Base-by-base conservation (phyloP, 257 asterid genomes). In the Nicotiana paniculata region DNA sequence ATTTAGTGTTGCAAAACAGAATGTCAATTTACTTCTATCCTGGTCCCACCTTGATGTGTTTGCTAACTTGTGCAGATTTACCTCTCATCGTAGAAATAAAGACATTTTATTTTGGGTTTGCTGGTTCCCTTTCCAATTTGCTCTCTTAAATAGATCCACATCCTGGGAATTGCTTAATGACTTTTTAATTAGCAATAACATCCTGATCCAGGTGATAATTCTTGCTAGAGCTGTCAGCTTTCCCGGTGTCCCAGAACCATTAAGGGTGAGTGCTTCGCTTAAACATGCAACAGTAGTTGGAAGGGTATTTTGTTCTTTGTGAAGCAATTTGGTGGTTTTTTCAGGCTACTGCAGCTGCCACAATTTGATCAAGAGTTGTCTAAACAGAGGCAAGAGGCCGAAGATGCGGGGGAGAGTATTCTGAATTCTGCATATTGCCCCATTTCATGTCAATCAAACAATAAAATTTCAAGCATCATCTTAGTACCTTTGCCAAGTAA, bases 191-290 rank as follows among this genome's bases (percentile, higher is more conserved):
- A 16, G 77, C 46, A 76, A 70, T 78, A 35, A 54, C 65, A 88
- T 37, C 37, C 15, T 82, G 82, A 51, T 81, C 76, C 93, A 96
- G 99, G 98, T 96, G 82, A 94, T 93, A 84, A 94, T 96, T 89
- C 98, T 96, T 79, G 99, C 99, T 46, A 84, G 98, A 96, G 86
- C 87, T 93, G 77, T 88, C 98, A 21, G 94, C 94, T 88, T 90
- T 96, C 82, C 95, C 95, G 11, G 87, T 96, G 98, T 96, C 66
- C 99, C 99, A 2, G 95, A 91, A 77, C 93, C 90, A 78, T 81
- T 96, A 81, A 94, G 90, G 95, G 98, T 86, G 77, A 81, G 90
- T 54, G 66, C 81, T 46, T 61, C 39, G 54, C 57, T 58, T 79
- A 79, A 21, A 17, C 43, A 61, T 35, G 79, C 26, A n/a, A 39